Evolutionary conservation across 129 eudicot species (phyloP).

Genomic region (Cynara cardunculus): DNA sequence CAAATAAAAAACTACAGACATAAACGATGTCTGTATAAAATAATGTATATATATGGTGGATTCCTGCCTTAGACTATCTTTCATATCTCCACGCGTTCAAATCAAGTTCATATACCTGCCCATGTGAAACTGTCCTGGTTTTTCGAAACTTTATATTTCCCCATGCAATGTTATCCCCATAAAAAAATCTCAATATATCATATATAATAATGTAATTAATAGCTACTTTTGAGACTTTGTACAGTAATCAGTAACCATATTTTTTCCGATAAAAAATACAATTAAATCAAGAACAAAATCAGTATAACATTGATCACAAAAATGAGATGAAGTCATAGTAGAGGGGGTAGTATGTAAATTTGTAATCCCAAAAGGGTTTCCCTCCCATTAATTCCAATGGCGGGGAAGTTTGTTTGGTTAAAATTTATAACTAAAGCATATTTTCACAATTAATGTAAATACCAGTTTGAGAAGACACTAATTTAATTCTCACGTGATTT

Average conservation of each 20-base stretch:
- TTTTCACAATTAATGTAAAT: background rate
- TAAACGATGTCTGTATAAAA: background rate
- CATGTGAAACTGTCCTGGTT: background rate
- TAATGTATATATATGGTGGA: background rate
- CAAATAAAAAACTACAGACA: background rate
- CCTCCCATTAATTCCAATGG: conserved; percentile 18
- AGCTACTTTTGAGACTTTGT: background rate
- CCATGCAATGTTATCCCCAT: background rate
- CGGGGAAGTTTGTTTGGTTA: conserved; percentile 18
- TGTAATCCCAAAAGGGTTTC: background rate
- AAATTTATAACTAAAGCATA: background rate
- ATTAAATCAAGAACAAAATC: too few relatives aligned
- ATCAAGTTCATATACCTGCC: background rate
- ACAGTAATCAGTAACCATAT: background rate
- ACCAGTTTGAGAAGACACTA: background rate
- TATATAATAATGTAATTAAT: background rate
- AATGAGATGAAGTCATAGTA: background rate
- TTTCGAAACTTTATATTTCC: background rate
- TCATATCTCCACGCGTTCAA: background rate
- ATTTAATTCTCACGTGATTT: background rate
- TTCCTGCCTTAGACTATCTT: background rate
- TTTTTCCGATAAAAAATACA: background rate
- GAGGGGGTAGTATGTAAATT: conserved; percentile 3
- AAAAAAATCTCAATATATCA: background rate
- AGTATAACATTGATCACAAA: background rate